A percentile compares a stretch with the other conserved stretches of the same genome.
These are phyloP conservation scores for Aspergillus steynii DNA, from an alignment of 495 filamentous ascomycete species.

Conservation along the genomic window DNA sequence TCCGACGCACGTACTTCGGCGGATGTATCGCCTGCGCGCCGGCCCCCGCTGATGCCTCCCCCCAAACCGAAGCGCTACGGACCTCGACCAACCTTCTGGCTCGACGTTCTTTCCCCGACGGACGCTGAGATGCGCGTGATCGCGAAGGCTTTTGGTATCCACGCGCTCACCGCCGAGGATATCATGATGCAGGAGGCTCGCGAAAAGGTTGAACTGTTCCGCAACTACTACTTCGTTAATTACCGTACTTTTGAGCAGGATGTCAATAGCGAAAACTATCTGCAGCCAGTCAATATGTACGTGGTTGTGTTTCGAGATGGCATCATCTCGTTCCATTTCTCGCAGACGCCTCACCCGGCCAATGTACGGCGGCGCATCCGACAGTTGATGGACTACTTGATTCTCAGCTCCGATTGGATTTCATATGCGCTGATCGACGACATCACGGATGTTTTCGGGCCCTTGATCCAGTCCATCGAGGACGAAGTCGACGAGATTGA, in stretches of 20 bases:
- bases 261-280: conserved; percentile 77
- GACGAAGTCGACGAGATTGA: conserved; percentile 90
- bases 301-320: conserved; percentile 96
- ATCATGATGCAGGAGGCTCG: conserved; percentile 96
- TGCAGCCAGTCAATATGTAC: conserved; percentile 97
- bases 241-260: conserved; percentile 98
- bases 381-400: conserved; percentile 91
- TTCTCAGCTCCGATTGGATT: conserved; percentile 94
- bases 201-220: conserved; percentile 97
- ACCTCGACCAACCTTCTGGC: conserved; percentile 91
- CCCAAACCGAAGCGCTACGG: conserved; percentile 70
- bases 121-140: conserved; percentile 91
- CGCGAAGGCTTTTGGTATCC: conserved; percentile 89
- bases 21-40: conserved; percentile 23
- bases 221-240: conserved; percentile 97
- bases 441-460: conserved; percentile 93
- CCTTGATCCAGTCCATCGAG: conserved; percentile 85
- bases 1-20: conserved; percentile 27
- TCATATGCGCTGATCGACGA: conserved; percentile 98
- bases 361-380: conserved; percentile 93
- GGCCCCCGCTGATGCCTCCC: conserved; percentile 18
- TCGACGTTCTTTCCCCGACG: conserved; percentile 88
- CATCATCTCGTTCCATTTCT: conserved; percentile 94
- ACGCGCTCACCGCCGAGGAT: conserved; percentile 92
- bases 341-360: conserved; percentile 86